Conservation (phyloP, 1,139 yeast species). For the Scheffersomyces stambukii region DNA sequence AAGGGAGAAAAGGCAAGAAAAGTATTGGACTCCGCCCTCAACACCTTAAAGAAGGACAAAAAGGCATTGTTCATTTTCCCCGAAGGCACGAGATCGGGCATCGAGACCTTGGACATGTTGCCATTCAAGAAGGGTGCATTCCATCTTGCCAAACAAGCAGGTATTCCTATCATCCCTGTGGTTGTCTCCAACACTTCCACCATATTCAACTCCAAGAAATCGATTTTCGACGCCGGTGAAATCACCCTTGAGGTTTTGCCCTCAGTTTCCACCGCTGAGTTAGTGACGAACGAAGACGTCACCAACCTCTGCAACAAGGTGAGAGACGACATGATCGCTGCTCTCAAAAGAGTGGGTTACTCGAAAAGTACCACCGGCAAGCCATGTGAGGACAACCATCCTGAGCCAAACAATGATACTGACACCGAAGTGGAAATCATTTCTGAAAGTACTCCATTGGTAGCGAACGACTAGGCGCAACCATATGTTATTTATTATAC, state of each 20-base stretch:
- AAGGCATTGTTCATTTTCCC: slow-evolving; percentile 85
- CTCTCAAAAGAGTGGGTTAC: slow-evolving; percentile 30
- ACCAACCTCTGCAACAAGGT: slow-evolving; percentile 40
- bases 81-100: slow-evolving; percentile 90
- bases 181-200: slow-evolving; percentile 83
- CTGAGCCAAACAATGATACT: slow-evolving; percentile 7
- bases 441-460: slow-evolving; percentile 18
- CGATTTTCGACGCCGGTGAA: slow-evolving; percentile 57
- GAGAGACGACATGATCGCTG: slow-evolving; percentile 28
- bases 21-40: slow-evolving; percentile 68
- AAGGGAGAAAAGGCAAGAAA: slow-evolving; percentile 70
- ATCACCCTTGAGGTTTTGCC: slow-evolving; percentile 63
- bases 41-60: slow-evolving; percentile 51
- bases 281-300: slow-evolving; percentile 57
- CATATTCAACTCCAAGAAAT: slow-evolving; percentile 56
- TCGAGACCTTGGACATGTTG: slow-evolving; percentile 60
- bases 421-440: slow-evolving; percentile 15
- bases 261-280: slow-evolving; percentile 56
- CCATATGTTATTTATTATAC: background rate
- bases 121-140: slow-evolving; percentile 98
- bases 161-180: slow-evolving; percentile 82
- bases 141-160: slow-evolving; percentile 92
- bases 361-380: slow-evolving; percentile 15
- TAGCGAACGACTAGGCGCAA: slow-evolving; percentile 10
- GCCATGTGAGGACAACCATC: slow-evolving; percentile 9